Percentiles rank a stretch among this genome's conserved stretches.
Conservation (phyloP, 176 grass and related monocot species). For the Oryza nivara region DNA sequence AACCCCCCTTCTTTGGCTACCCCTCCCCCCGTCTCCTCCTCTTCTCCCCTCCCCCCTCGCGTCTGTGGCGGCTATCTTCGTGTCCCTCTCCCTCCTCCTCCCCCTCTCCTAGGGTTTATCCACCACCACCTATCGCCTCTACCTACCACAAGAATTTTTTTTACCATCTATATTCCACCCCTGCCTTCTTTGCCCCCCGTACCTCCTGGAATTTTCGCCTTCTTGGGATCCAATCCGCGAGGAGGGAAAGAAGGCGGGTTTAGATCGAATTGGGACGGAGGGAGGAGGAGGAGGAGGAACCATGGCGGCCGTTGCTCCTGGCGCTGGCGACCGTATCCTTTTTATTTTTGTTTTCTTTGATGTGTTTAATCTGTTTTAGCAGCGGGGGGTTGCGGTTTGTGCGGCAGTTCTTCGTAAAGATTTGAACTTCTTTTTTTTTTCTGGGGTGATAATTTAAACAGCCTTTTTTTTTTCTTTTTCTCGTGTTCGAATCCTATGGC, state of each 20-base stretch:
- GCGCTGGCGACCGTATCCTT: slow-evolving; percentile 75
- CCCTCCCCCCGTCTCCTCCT: background rate
- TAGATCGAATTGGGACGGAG: slow-evolving; percentile 25
- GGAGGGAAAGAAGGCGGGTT: too few species aligned
- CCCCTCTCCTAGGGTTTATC: slow-evolving; percentile 75
- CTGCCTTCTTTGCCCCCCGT: background rate
- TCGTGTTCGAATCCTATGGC: background rate
- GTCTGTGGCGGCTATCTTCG: slow-evolving; percentile 73
- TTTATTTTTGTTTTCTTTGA: background rate
- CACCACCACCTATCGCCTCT: slow-evolving; percentile 31
- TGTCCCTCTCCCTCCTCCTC: slow-evolving; percentile 5
- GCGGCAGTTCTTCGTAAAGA: background rate
- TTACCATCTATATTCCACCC: background rate
- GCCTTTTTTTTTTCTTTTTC: background rate
- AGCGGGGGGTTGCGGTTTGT: background rate
- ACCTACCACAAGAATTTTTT: slow-evolving; percentile 11
- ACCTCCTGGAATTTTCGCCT: background rate
- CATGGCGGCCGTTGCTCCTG: slow-evolving; percentile 66
- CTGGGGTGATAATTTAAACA: background rate
- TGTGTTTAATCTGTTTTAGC: slow-evolving; percentile 6
- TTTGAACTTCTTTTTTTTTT: background rate
- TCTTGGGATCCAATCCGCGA: slow-evolving; percentile 13
- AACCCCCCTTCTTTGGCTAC: slow-evolving; percentile 41
- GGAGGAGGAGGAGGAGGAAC: background rate
- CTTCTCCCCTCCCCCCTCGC: background rate